Evolutionary conservation across 306 rosid species (phyloP).

Genomic region (Styphnolobium japonicum): DNA sequence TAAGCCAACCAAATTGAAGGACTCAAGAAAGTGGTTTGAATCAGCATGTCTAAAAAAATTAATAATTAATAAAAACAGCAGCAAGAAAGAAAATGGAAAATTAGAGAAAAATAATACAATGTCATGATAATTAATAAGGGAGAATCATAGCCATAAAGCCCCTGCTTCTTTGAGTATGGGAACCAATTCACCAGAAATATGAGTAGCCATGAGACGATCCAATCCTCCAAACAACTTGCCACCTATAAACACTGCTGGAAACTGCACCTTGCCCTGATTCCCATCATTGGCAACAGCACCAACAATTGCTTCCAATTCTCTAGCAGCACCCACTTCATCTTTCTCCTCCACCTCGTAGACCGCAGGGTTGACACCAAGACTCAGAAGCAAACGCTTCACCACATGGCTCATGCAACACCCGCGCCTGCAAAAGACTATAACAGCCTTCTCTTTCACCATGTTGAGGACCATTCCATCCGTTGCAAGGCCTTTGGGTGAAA

Average conservation of each 20-base stretch:
- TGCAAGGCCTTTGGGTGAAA: not conserved
- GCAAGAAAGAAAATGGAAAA: not conserved
- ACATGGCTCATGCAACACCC: conserved; percentile 77
- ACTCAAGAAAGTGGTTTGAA: not conserved
- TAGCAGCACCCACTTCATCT: conserved; percentile 30
- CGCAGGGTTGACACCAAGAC: conserved; percentile 56
- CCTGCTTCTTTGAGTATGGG: conserved; percentile 65
- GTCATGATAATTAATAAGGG: not conserved
- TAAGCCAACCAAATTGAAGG: not conserved
- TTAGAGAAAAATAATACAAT: not conserved
- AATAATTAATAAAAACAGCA: not conserved
- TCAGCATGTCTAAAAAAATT: not conserved
- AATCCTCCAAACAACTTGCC: conserved; percentile 61
- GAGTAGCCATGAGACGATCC: conserved; percentile 67
- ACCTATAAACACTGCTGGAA: conserved; percentile 60
- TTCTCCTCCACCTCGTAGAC: conserved; percentile 55
- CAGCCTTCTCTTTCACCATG: conserved; percentile 54
- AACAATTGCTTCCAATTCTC: conserved; percentile 26
- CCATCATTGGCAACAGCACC: not conserved
- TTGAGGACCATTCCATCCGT: not conserved
- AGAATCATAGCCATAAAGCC: conserved; percentile 60
- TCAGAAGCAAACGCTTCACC: conserved; percentile 49
- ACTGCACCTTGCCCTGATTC: conserved; percentile 19
- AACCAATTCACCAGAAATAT: conserved; percentile 67
- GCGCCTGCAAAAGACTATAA: conserved; percentile 43